Evolutionary conservation across 2,329 filamentous ascomycete genomes (phyloP), one percentile per base, ranked within the genome.

Genomic region (Ophiostoma ulmi): DNA sequence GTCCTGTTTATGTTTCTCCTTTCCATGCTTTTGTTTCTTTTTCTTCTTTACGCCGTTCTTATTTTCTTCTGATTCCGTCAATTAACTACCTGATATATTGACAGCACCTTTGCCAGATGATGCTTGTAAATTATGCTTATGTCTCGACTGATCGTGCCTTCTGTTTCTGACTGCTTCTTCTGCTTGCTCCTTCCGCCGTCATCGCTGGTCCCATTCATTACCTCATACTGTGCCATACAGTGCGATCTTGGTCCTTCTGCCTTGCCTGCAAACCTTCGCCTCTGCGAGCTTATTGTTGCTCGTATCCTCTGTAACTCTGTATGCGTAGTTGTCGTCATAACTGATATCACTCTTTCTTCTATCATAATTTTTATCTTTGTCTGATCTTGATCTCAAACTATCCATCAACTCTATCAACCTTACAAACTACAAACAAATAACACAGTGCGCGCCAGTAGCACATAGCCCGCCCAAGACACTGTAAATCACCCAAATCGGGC

Each of bases 211-310:
- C 55, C 52, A 58, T 58, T 31, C 58, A 63, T 63, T 63, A 63
- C 58, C 58, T 63, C 58, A 63, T 35, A 63, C 58, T 35, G 58
- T 63, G 58, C 58, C 58, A 63, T 31, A 63, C 58, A 63, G 58
- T 63, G 58, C 58, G 14, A 58, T 26, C 52, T 26, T 22, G 52
- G 44, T 48, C 52, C 5, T 26, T 63, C 13, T 61, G 55, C 55
- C 58, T 31, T 63, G 26, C 26, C 58, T 63, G 52, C 48, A 31
- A 2, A 3, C 31, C 31, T 14, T 44, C 41, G 41, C 17, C 17
- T 31, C 31, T 48, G 44, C 44, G 38, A 39, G 38, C 38, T n/a
- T 20, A 48, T 48, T 48, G 44, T 55, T 58, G 11, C 52, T 5
- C 26, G n/a, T 58, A 5, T n/a, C 52, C 52, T 58, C 52, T 58